phyloP scores from a whole-genome alignment of 2,329 filamentous ascomycete species.

The Penicillium sp. region DNA sequence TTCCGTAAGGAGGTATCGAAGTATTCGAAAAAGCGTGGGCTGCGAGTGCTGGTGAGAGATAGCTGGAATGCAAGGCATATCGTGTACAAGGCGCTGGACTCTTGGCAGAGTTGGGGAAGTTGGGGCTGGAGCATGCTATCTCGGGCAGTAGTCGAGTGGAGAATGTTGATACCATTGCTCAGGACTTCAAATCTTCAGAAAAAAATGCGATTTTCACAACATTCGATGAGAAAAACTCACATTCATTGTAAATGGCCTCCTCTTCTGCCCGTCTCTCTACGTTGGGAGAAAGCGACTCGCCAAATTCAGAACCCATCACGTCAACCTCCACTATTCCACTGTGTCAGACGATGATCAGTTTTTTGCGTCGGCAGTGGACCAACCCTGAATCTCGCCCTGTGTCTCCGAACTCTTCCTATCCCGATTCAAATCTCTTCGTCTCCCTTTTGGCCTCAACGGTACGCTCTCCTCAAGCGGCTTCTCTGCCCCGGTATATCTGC shows the following conservation, averaged over 20 bases:
- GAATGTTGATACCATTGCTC: conserved; percentile 29
- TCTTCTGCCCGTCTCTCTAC: conserved; percentile 10
- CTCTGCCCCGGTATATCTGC: conserved; percentile 34
- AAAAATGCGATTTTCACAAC: not conserved
- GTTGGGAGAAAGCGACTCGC: not conserved
- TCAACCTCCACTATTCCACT: not conserved
- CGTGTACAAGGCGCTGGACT: conserved; percentile 32
- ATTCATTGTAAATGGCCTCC: conserved; percentile 28
- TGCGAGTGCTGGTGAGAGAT: conserved; percentile 20
- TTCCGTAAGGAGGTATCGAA: conserved; percentile 31
- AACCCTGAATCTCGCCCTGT: not conserved
- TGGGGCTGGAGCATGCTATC: conserved; percentile 25
- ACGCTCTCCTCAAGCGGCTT: conserved; percentile 30
- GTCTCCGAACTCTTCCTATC: conserved; percentile 16
- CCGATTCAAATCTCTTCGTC: conserved; percentile 29
- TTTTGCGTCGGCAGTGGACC: not conserved
- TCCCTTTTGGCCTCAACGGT: conserved; percentile 28
- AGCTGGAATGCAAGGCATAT: conserved; percentile 36
- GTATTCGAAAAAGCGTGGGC: conserved; percentile 31
- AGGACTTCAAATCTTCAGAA: conserved; percentile 22
- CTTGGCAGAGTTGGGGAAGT: conserved; percentile 26
- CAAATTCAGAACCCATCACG: not conserved
- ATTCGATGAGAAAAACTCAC: conserved; percentile 16
- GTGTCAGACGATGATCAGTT: not conserved
- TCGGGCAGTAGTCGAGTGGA: conserved; percentile 32